Conservation (phyloP, 257 asterid genomes). For the Plantago ovata region DNA sequence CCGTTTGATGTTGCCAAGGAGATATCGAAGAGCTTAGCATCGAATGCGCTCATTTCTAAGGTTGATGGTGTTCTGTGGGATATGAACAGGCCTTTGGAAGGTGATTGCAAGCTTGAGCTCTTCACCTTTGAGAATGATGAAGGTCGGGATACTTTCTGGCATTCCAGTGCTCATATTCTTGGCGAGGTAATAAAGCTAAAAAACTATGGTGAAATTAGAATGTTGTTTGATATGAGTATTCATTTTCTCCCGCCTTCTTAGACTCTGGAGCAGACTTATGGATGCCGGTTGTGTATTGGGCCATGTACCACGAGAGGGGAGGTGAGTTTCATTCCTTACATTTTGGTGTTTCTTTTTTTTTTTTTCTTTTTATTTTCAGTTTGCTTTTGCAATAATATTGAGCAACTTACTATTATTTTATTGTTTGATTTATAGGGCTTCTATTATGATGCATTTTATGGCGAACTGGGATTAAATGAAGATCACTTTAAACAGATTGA, state of each 20-base stretch:
- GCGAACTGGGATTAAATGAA: slow-evolving; percentile 83
- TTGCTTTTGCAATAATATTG: background rate
- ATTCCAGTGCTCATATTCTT: slow-evolving; percentile 96
- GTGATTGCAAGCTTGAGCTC: slow-evolving; percentile 74
- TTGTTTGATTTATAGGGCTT: slow-evolving; percentile 63
- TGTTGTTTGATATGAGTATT: background rate
- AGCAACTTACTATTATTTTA: slow-evolving; percentile 19
- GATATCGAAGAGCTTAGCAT: slow-evolving; percentile 87
- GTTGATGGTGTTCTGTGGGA: slow-evolving; percentile 86
- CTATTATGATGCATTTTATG: slow-evolving; percentile 95
- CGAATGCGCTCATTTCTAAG: slow-evolving; percentile 76
- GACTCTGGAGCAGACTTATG: slow-evolving; percentile 87
- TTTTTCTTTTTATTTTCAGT: background rate
- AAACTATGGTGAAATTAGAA: slow-evolving; percentile 1
- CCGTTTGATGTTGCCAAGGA: slow-evolving; percentile 86
- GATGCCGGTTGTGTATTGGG: slow-evolving; percentile 83
- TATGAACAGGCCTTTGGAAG: slow-evolving; percentile 83
- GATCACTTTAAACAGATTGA: slow-evolving; percentile 82
- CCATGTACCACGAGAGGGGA: slow-evolving; percentile 96
- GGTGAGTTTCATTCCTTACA: slow-evolving; percentile 38
- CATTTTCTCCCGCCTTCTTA: slow-evolving; percentile 20
- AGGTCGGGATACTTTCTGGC: slow-evolving; percentile 98
- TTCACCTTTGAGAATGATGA: slow-evolving; percentile 78
- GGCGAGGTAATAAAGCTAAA: slow-evolving; percentile 81
- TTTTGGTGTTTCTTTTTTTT: slow-evolving; percentile 2